A percentile compares a stretch with the other conserved stretches of the same genome.
Evolutionary conservation across 495 filamentous ascomycete species (phyloP).

Genomic region (Penicillium canariense): DNA sequence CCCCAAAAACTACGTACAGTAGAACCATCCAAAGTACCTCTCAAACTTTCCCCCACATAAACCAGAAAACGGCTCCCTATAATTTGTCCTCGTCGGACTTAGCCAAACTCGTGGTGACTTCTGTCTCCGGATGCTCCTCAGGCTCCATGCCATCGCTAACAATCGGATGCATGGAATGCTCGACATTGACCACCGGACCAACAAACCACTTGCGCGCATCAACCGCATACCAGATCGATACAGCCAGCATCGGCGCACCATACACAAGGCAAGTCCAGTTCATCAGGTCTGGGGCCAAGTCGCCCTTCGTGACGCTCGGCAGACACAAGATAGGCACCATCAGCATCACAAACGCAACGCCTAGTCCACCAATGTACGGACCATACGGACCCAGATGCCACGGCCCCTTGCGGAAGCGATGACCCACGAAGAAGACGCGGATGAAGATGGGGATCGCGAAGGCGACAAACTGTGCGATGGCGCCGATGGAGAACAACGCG

Average conservation of each 20-base stretch:
- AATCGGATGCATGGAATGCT: constrained; percentile 38
- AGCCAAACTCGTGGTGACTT: constrained; percentile 52
- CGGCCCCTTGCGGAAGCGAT: constrained; percentile 66
- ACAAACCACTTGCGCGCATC: constrained; percentile 74
- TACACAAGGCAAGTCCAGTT: constrained; percentile 79
- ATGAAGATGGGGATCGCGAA: constrained; percentile 76
- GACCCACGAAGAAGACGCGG: constrained; percentile 68
- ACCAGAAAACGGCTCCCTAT: not conserved
- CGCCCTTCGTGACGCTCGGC: constrained; percentile 54
- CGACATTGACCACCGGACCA: constrained; percentile 62
- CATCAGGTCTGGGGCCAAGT: constrained; percentile 61
- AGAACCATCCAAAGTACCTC: not conserved
- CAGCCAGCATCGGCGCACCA: constrained; percentile 62
- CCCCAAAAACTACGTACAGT: not conserved
- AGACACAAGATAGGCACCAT: constrained; percentile 78
- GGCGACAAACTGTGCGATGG: constrained; percentile 70
- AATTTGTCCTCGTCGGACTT: constrained; percentile 54
- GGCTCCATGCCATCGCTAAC: constrained; percentile 28
- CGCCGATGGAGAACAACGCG: constrained; percentile 74
- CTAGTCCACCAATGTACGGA: constrained; percentile 58
- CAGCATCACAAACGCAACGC: constrained; percentile 61
- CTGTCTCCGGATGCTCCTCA: constrained; percentile 1
- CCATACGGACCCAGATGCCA: constrained; percentile 71
- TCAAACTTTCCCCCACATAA: not conserved
- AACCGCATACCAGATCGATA: constrained; percentile 68